Conservation (phyloP, 2,329 filamentous ascomycete species). For the Fusarium nanum region DNA sequence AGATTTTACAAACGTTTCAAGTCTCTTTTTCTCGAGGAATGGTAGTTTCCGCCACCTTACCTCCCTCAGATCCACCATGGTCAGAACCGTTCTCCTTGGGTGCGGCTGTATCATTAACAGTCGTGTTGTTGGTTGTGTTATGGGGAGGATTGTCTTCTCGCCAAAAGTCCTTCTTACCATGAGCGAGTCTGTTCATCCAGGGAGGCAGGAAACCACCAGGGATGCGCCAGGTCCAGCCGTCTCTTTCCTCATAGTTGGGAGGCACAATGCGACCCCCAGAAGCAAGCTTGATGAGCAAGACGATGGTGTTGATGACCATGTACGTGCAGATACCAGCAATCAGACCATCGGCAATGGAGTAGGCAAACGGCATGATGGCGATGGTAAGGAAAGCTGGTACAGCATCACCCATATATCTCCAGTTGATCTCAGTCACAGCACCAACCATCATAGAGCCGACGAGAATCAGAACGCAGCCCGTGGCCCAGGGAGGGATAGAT, state of each 20-base stretch:
- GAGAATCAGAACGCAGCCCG: conserved; percentile 86
- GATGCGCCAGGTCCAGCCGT: conserved; percentile 82
- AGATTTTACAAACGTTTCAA: neutral
- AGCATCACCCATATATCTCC: conserved; percentile 85
- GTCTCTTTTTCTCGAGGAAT: conserved; percentile 38
- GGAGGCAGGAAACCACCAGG: conserved; percentile 79
- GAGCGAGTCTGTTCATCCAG: conserved; percentile 73
- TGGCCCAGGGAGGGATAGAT: conserved; percentile 89
- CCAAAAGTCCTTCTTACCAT: conserved; percentile 83
- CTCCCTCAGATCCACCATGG: conserved; percentile 41
- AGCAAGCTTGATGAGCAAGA: conserved; percentile 74
- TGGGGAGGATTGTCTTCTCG: conserved; percentile 49
- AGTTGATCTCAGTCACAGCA: conserved; percentile 86
- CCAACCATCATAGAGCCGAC: conserved; percentile 90
- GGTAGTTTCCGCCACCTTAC: conserved; percentile 36
- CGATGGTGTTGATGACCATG: conserved; percentile 76
- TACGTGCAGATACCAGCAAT: conserved; percentile 85
- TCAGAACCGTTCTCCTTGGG: conserved; percentile 41
- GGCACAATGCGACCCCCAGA: conserved; percentile 79
- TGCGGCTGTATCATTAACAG: conserved; percentile 16
- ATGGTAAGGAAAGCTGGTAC: conserved; percentile 88
- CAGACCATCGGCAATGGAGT: conserved; percentile 87
- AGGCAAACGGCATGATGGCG: conserved; percentile 88
- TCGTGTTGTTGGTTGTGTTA: conserved; percentile 31
- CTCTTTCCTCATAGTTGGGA: conserved; percentile 79